Evolutionary conservation across 2,329 filamentous ascomycete species (phyloP).

Genomic region (Harringtonia aguacate): DNA sequence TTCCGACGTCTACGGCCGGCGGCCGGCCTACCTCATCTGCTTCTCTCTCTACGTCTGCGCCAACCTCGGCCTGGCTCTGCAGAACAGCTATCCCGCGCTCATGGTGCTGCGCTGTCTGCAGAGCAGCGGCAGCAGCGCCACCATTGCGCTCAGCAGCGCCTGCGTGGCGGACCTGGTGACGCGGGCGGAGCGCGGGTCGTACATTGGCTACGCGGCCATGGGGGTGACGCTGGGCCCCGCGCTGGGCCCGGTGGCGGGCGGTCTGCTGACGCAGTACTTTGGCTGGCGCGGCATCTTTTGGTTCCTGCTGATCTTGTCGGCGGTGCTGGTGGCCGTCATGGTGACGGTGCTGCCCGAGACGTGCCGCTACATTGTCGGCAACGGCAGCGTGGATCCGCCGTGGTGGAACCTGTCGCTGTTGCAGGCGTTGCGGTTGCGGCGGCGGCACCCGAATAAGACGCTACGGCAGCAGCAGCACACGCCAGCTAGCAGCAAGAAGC

Average conservation of each 20-base stretch:
- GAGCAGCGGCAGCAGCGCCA: slow-evolving; percentile 27
- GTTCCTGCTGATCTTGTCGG: slow-evolving; percentile 36
- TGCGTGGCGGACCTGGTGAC: too few relatives aligned
- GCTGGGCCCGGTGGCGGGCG: slow-evolving; percentile 44
- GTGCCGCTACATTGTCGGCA: slow-evolving; percentile 34
- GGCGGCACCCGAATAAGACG: too few relatives aligned
- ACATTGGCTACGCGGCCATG: too few relatives aligned
- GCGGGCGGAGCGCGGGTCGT: too few relatives aligned
- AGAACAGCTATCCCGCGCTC: slow-evolving; percentile 29
- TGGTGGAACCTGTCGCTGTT: too few relatives aligned
- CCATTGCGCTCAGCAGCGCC: slow-evolving; percentile 10
- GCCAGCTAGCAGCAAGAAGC: too few relatives aligned
- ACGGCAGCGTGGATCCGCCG: too few relatives aligned
- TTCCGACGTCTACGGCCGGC: slow-evolving; percentile 35
- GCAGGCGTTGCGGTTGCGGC: too few relatives aligned
- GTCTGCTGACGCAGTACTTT: slow-evolving; percentile 36
- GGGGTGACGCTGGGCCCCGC: too few relatives aligned
- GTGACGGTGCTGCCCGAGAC: slow-evolving; percentile 37
- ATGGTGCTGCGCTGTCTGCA: slow-evolving; percentile 37
- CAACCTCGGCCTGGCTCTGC: slow-evolving; percentile 31
- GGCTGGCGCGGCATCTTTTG: slow-evolving; percentile 46
- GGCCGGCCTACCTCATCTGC: slow-evolving; percentile 33
- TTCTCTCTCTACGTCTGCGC: slow-evolving; percentile 34
- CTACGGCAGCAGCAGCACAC: too few relatives aligned
- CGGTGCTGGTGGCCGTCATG: slow-evolving; percentile 21